Conservation (phyloP, 257 asterid genomes). For the Solanum chilense region DNA sequence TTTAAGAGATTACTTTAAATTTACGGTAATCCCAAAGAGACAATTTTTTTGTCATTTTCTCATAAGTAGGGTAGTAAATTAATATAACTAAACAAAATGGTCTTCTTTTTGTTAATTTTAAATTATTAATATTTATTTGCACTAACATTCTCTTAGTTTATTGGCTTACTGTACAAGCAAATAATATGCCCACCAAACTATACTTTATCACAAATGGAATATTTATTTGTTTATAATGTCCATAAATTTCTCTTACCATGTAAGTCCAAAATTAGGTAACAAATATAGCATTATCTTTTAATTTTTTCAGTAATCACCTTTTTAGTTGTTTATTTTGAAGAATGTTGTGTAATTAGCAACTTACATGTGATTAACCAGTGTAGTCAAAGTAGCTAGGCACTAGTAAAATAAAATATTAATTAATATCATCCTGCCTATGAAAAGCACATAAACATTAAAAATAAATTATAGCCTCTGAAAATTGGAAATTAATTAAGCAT, state of each 20-base stretch:
- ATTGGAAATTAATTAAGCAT: background rate
- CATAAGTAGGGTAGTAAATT: background rate
- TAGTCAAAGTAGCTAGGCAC: background rate
- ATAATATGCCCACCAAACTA: background rate
- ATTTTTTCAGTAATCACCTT: background rate
- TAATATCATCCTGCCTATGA: background rate
- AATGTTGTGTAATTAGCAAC: background rate
- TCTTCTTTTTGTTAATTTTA: background rate
- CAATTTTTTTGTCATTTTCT: background rate
- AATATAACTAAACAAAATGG: background rate
- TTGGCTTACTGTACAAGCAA: background rate
- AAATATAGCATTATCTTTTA: background rate
- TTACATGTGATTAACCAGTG: background rate
- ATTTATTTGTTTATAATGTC: background rate
- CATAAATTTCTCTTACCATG: background rate
- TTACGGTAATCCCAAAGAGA: background rate
- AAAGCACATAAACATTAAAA: background rate
- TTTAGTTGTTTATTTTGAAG: background rate
- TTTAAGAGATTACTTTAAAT: background rate
- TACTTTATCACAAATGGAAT: background rate
- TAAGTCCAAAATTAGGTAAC: background rate
- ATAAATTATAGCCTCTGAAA: background rate
- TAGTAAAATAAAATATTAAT: background rate
- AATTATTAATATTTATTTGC: background rate
- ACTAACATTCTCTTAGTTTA: background rate